Percentiles rank a stretch among this genome's conserved stretches.
phyloP scores from a whole-genome alignment of 768 basidiomycete genomes.

The Mycena amicta region DNA sequence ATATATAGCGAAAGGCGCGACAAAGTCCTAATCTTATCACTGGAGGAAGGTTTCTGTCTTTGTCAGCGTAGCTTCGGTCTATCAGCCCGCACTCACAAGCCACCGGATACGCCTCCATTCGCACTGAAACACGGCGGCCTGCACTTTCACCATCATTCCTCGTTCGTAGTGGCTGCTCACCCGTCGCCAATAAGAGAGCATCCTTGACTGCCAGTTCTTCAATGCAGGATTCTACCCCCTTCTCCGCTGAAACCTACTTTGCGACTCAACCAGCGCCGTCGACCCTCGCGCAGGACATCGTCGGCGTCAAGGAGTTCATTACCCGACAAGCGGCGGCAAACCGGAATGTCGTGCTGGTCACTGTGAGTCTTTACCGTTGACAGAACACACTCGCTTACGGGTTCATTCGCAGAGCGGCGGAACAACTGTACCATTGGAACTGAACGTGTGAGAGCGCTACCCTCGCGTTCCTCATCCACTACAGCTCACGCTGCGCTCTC shows the following conservation, averaged over 20 bases:
- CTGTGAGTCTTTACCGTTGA: no score
- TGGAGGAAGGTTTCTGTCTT: background rate
- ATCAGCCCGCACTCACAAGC: background rate
- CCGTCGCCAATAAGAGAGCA: background rate
- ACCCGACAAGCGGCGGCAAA: slow-evolving; percentile 62
- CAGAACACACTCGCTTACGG: no score
- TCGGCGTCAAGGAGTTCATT: slow-evolving; percentile 68
- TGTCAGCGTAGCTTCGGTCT: background rate
- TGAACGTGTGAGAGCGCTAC: slow-evolving; percentile 86
- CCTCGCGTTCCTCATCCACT: slow-evolving; percentile 27
- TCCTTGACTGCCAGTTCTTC: background rate
- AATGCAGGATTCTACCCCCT: slow-evolving; percentile 41
- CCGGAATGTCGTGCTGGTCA: slow-evolving; percentile 88
- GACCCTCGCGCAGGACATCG: slow-evolving; percentile 68
- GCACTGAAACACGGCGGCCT: background rate
- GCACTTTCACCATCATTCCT: background rate
- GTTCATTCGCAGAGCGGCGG: slow-evolving; percentile 93
- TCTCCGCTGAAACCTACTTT: slow-evolving; percentile 91
- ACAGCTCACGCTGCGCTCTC: slow-evolving; percentile 32
- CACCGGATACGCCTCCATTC: background rate
- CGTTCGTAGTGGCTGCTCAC: background rate
- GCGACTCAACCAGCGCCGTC: slow-evolving; percentile 81
- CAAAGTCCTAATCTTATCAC: background rate
- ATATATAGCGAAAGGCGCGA: no score
- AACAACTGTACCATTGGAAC: slow-evolving; percentile 96